Evolutionary conservation across 768 basidiomycete genomes (phyloP), one percentile per base, ranked within the genome.

Genomic region (Thelephora aurantiotincta): DNA sequence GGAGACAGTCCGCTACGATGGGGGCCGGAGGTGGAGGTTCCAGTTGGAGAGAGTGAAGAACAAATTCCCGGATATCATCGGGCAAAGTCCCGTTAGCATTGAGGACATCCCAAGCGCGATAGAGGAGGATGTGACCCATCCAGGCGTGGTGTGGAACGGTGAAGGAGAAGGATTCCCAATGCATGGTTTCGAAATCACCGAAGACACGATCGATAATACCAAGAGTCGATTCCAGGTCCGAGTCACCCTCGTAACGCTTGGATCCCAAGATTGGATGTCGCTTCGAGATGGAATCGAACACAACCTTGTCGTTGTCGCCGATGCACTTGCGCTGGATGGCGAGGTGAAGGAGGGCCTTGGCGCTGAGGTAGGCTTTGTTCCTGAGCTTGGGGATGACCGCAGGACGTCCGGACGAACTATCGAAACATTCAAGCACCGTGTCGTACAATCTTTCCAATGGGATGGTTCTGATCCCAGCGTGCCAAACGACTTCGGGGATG

Each of bases 401-500:
- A 14, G 14, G 38, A 41, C 38, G 38, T 5, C 38, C 38, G 16
- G 38, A 9, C 9, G 38, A 41, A 41, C 16, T 7, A 41, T 41
- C 38, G 14, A 41, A 41, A 22, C 38, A 41, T 9, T 41, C 12
- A 11, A 41, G 16, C 1, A 41, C 38, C 18, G 14, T 18, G 2
- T 22, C 38, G 14, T 41, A 41, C 2, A 41, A 4, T 4, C 14
- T 22, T 22, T 16, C 14, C 22, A 41, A 41, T 16, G 38, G 38
- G 4, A 14, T 41, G 22, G 16, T 22, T 11, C 14, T 18, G 3
- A 41, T 33, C n/a, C 33, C 33, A 11, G 18, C 19, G 16, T 30
- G 55, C 54, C 54, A 55, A 44, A 48, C 51, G 22, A 55, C 34
- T 12, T 52, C 51, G 9, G 51, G 43, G 11, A 56, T 51, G n/a